Conservation (phyloP, 2,329 filamentous ascomycete species). For the Colletotrichum sp. region DNA sequence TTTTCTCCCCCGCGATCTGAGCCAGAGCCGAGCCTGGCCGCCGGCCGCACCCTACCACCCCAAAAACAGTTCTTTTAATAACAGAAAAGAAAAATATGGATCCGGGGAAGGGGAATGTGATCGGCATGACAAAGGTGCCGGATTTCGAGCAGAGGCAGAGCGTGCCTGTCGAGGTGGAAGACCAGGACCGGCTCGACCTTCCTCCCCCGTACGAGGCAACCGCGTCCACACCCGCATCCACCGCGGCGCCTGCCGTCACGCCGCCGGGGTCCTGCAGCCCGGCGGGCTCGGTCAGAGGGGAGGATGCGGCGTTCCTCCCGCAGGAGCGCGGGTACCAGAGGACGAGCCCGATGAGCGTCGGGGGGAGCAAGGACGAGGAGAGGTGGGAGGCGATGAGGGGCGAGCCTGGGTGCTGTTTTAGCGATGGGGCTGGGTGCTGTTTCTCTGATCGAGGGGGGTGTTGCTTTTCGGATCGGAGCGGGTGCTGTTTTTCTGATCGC, state of each 20-base stretch:
- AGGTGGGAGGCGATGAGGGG: background rate
- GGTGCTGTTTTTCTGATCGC: background rate
- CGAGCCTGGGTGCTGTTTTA: background rate
- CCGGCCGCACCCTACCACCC: background rate
- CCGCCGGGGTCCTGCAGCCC: background rate
- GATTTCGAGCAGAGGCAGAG: background rate
- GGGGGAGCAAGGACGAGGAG: background rate
- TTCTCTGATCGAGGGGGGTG: background rate
- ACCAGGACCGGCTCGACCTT: background rate
- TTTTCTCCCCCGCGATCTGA: background rate
- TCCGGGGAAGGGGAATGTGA: background rate
- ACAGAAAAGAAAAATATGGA: background rate
- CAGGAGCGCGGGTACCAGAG: background rate
- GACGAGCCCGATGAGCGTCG: background rate
- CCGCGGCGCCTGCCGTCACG: background rate
- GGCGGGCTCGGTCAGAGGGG: background rate
- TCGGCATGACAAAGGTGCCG: background rate
- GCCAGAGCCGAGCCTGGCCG: slow-evolving; percentile 5
- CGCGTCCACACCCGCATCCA: background rate
- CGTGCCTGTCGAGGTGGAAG: background rate
- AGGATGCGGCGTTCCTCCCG: background rate
- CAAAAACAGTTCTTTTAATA: background rate
- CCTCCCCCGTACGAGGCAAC: slow-evolving; percentile 9
- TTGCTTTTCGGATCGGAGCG: background rate
- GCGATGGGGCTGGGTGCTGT: background rate